Conservation (phyloP, 441 rosid species). For the Raphanus hybrid region DNA sequence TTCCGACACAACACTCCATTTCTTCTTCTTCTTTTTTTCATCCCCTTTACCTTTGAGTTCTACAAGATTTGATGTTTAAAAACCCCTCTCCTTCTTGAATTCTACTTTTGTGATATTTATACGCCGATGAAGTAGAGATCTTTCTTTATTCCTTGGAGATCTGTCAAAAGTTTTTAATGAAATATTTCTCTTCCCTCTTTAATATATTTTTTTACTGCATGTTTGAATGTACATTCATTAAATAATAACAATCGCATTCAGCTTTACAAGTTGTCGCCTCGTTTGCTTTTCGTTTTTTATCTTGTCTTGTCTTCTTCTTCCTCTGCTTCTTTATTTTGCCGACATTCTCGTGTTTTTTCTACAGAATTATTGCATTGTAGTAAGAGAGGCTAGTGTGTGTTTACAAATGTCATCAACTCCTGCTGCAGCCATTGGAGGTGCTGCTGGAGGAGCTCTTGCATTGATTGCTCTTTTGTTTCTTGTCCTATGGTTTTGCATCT, state of each 20-base stretch:
- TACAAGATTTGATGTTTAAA: slow-evolving; percentile 45
- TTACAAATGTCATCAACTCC: slow-evolving; percentile 85
- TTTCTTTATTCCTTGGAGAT: slow-evolving; percentile 12
- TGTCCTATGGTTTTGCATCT: slow-evolving; percentile 60
- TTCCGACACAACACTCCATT: slow-evolving; percentile 65
- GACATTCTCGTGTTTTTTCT: slow-evolving; percentile 30
- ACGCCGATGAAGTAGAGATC: slow-evolving; percentile 64
- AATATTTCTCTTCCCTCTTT: neutral
- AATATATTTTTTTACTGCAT: slow-evolving; percentile 32
- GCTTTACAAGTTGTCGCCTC: slow-evolving; percentile 35
- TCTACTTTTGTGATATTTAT: slow-evolving; percentile 30
- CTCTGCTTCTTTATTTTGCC: slow-evolving; percentile 16
- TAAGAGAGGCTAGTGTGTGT: slow-evolving; percentile 5
- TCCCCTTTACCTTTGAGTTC: slow-evolving; percentile 44
- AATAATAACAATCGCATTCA: slow-evolving; percentile 16
- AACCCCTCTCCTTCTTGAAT: slow-evolving; percentile 12
- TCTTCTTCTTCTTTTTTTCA: slow-evolving; percentile 15
- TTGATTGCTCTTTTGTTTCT: slow-evolving; percentile 55
- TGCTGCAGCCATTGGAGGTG: slow-evolving; percentile 89
- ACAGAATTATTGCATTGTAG: slow-evolving; percentile 42
- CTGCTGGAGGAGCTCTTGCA: slow-evolving; percentile 81
- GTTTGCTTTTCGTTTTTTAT: slow-evolving; percentile 27
- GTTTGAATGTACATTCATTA: slow-evolving; percentile 22
- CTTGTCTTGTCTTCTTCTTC: slow-evolving; percentile 18
- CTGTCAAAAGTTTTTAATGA: slow-evolving; percentile 19